Base-by-base conservation (phyloP, 768 basidiomycete genomes). In the Suillus subaureus region DNA sequence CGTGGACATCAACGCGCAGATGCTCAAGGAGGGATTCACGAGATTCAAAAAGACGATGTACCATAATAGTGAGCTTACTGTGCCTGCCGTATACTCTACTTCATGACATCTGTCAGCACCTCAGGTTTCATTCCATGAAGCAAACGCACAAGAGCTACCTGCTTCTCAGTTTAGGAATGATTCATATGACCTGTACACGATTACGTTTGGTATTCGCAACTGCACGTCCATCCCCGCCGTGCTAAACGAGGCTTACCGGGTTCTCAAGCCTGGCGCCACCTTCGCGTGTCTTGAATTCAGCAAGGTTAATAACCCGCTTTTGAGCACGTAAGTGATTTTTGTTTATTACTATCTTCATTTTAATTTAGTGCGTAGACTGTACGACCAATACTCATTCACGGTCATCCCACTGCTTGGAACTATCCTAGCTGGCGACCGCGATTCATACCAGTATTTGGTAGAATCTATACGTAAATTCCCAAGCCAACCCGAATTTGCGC, bases 1-100 rank as follows among this genome's bases (percentile, higher is more conserved):
- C 58, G 91, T 95, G 57, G 97, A 99, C 72, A 94, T 99, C 75
- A 99, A 99, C 72, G 86, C 85, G 2, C 91, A 96, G 73, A 99
- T 99, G 97, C 83, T 99, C 69, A 87, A 90, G 68, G 96, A 97
- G 74, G 97, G 97, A 2, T 85, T 87, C 77, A 90, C 86, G 73
- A 82, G 96, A 51, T 95, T 98, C 77, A 96, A 95, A 71, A 91
- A 93, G 83, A 99, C 97, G 1, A 96, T 99, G 92, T 99, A 99
- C 77, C 92, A 99, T 78, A 94, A 93, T 72, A 97, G 97, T 98
- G 71, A 78, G 87, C 80, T 31, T 42, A 43, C 61, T 21, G 21
- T 63, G 39, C 35, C 33, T 28, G 31, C 33, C 55, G 15, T 64
- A 4, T 60, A 33, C 58, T 23, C 26, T 42, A 37, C 54, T 63